Conservation (phyloP, 1,284 basidiomycete genomes). For the Ceratobasidium sp. region DNA sequence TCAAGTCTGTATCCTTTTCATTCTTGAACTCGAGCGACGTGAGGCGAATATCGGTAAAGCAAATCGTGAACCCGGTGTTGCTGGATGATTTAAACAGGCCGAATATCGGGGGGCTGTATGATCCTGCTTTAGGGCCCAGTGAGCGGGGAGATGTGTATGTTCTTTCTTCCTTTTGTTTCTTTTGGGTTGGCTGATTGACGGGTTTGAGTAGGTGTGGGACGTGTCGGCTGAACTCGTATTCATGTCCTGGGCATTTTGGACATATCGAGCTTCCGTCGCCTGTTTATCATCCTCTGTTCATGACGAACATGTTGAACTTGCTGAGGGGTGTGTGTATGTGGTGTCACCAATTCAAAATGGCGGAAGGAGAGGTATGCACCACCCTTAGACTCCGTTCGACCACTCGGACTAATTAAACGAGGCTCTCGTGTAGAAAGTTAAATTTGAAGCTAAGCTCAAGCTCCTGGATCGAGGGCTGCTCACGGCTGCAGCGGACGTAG, state of each 20-base stretch:
- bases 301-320: constrained; percentile 91
- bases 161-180: not conserved
- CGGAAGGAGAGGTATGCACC: constrained; percentile 76
- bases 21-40: constrained; percentile 95
- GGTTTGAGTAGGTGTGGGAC: constrained; percentile 83
- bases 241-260: constrained; percentile 98
- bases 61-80: constrained; percentile 93
- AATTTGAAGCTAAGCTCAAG: constrained; percentile 89
- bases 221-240: constrained; percentile 91
- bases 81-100: constrained; percentile 96
- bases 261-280: constrained; percentile 97
- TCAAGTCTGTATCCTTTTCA: constrained; percentile 92
- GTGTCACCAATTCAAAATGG: constrained; percentile 94
- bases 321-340: constrained; percentile 94
- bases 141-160: constrained; percentile 85
- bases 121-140: constrained; percentile 94
- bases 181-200: not conserved
- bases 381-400: constrained; percentile 2
- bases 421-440: constrained; percentile 70
- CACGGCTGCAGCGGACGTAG: constrained; percentile 82
- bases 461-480: constrained; percentile 92
- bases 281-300: constrained; percentile 97
- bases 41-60: constrained; percentile 94
- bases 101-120: constrained; percentile 93
- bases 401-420: not conserved